phyloP scores from a whole-genome alignment of 2,329 filamentous ascomycete genomes.

The Gnomoniopsis sp. region DNA sequence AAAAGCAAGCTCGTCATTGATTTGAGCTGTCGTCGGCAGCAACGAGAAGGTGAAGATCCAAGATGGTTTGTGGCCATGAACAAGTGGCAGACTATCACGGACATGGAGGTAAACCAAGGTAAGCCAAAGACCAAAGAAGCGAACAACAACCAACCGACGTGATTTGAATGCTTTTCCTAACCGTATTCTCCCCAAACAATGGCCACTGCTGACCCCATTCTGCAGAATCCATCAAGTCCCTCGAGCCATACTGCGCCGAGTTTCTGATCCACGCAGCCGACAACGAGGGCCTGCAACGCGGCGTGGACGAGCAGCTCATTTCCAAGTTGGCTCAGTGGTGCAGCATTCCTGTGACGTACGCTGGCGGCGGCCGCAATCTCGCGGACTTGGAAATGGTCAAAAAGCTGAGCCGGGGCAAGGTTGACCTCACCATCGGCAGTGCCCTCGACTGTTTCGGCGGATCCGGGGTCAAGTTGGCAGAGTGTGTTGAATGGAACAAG shows the following conservation, averaged over 20 bases:
- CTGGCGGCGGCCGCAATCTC: slow-evolving; percentile 82
- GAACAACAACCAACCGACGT: not conserved
- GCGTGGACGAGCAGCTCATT: slow-evolving; percentile 85
- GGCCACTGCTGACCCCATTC: not conserved
- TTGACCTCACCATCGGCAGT: slow-evolving; percentile 94
- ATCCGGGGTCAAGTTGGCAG: slow-evolving; percentile 77
- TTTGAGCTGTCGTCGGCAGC: slow-evolving; percentile 80
- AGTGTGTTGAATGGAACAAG: slow-evolving; percentile 86
- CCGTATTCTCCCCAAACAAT: not conserved
- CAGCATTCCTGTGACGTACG: slow-evolving; percentile 90
- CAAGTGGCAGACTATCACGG: slow-evolving; percentile 97
- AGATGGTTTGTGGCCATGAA: slow-evolving; percentile 97
- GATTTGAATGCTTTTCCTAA: not conserved
- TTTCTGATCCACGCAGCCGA: slow-evolving; percentile 97
- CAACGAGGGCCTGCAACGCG: slow-evolving; percentile 88
- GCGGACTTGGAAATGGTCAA: slow-evolving; percentile 82
- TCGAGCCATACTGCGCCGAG: slow-evolving; percentile 92
- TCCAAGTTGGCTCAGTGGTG: slow-evolving; percentile 77
- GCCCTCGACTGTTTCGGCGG: slow-evolving; percentile 96
- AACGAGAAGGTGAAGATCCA: slow-evolving; percentile 40
- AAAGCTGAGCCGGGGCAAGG: slow-evolving; percentile 70
- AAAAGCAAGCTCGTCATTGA: slow-evolving; percentile 87
- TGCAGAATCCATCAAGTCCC: slow-evolving; percentile 70
- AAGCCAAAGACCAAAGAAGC: slow-evolving; percentile 22
- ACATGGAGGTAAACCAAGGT: slow-evolving; percentile 92